Conservation (phyloP, 2,329 filamentous ascomycete species). For the Colletotrichum sp. region DNA sequence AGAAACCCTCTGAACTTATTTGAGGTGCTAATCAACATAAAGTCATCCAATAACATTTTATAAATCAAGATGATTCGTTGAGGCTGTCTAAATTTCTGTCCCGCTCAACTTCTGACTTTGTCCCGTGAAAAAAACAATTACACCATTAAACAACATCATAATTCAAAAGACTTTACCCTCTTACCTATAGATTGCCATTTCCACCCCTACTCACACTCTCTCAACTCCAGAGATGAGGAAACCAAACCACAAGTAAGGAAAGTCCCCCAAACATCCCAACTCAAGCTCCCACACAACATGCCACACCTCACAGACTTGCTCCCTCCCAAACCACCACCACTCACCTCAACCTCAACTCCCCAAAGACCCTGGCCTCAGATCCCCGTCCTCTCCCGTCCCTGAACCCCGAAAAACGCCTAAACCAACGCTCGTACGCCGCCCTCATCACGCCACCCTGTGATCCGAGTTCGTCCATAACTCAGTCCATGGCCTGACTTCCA, state of each 20-base stretch:
- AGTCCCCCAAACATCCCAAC: neutral
- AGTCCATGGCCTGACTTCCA: neutral
- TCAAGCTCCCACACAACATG: neutral
- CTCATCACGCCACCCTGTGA: neutral
- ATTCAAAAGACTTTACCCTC: accelerated
- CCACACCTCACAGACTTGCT: neutral
- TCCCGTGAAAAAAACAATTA: accelerated
- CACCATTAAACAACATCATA: accelerated
- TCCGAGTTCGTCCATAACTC: neutral
- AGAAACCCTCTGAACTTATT: accelerated
- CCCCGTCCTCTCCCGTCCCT: neutral
- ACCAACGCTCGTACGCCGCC: neutral
- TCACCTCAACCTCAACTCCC: neutral
- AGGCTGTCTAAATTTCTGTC: accelerated
- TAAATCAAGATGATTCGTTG: accelerated
- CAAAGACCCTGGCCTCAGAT: neutral
- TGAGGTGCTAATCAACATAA: accelerated
- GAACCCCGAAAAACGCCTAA: neutral
- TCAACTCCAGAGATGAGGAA: neutral
- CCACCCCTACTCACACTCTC: neutral
- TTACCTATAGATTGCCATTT: too few relatives aligned
- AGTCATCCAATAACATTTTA: accelerated
- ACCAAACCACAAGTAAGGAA: neutral
- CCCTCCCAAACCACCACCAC: neutral
- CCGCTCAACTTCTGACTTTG: accelerated